Evolutionary conservation across 345 rosid genomes (phyloP), one percentile per base, ranked within the genome.

Genomic region (Brassica cretica): DNA sequence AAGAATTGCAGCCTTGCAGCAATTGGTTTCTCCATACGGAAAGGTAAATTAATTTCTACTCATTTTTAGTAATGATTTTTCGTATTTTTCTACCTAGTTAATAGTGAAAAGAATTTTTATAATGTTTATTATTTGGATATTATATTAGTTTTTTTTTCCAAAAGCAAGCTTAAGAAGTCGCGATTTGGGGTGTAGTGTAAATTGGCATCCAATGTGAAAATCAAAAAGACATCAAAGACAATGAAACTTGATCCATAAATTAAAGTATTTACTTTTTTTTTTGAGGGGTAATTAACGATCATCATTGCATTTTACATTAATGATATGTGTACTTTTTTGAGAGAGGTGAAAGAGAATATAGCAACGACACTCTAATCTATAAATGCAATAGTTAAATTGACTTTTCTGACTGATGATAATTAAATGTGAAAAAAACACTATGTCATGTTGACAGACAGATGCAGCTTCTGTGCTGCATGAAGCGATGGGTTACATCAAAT

Each of bases 401-500:
- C 73, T 66, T 78, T 19, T 72, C 55, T 32, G 39, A 55, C 76
- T 30, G 3, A 16, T 12, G 27, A 14, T 27, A 56, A 10, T 4
- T 41, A 33, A 41, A 27, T 64, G 53, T 14, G 2, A 30, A 49
- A 53, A 33, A 12, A 63, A 18, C 16, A 9, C 15, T 6, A 12
- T 16, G 33, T 60, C 33, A 60, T 25, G 4, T 60, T 72, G 79
- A 65, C 90, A 92, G 98, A 94, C 97, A 14, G 98, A 91, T 82
- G 89, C 96, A 35, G 93, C 98, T 29, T 89, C 98, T 3, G 98
- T 94, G 75, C 84, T 94, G 27, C 96, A 94, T 84, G 98, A 94
- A 83, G 98, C 98, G 73, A 91, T 89, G 97, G 98, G 97, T 79
- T 94, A 91, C 49, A 94, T 94, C 87, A 89, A 88, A 85, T 92